These are phyloP conservation scores for Paxillus involutus DNA, from an alignment of 768 basidiomycete genomes.

Conservation along the genomic window DNA sequence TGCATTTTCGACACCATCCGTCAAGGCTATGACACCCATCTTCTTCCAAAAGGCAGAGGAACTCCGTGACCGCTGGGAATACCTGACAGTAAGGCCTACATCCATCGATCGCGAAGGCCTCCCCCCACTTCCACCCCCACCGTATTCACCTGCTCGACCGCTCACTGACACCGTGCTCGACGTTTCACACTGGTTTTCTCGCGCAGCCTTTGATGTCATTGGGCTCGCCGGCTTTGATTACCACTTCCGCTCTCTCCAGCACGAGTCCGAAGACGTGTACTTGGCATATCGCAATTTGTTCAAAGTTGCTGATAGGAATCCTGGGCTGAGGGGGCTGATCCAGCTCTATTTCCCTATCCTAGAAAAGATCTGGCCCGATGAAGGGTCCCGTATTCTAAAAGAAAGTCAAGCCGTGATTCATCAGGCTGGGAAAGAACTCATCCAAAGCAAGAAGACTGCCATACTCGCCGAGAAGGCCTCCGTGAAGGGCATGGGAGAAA, in stretches of 20 bases:
- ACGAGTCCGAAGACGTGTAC: conserved; percentile 50
- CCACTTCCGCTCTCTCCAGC: conserved; percentile 47
- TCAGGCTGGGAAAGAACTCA: conserved; percentile 40
- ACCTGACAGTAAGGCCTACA: conserved; percentile 19
- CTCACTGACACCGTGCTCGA: conserved; percentile 37
- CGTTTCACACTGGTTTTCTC: conserved; percentile 56
- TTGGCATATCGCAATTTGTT: conserved; percentile 52
- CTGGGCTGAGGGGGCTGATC: conserved; percentile 39
- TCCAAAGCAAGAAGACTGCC: conserved; percentile 41
- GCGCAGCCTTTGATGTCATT: conserved; percentile 63
- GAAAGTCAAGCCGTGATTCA: conserved; percentile 40
- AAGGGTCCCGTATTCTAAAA: conserved; percentile 37
- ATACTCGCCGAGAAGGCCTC: conserved; percentile 36
- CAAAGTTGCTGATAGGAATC: conserved; percentile 45
- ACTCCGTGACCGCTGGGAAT: conserved; percentile 44
- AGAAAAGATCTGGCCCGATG: conserved; percentile 45
- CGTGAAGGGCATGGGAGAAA: conserved; percentile 32
- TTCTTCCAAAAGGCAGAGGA: conserved; percentile 55
- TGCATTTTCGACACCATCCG: conserved; percentile 46
- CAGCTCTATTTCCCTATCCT: conserved; percentile 49
- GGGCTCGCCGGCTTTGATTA: conserved; percentile 59
- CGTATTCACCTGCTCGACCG: neutral
- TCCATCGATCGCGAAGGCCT: neutral
- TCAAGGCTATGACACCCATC: conserved; percentile 45
- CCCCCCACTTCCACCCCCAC: conserved; percentile 6